Base-by-base conservation (phyloP, 306 rosid genomes). In the Ceratonia siliqua region DNA sequence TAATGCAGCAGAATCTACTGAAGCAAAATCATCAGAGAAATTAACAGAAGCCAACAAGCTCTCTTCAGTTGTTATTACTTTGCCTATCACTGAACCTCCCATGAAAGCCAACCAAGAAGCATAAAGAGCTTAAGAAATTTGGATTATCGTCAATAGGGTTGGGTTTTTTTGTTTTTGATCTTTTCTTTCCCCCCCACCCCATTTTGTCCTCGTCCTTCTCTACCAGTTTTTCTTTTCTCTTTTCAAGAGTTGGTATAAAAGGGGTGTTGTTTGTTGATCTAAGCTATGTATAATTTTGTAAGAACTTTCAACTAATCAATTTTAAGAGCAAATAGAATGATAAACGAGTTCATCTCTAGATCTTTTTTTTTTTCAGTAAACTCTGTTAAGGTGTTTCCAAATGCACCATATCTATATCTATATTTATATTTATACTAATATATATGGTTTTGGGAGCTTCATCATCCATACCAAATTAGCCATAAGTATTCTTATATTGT, bases 51-150 rank as follows among this genome's bases (percentile, higher is more conserved):
- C 59, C 0, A 1, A n/a, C 39, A 69, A 54, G 30, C 58, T 15
- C 18, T 72, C 82, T 14, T 79, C 74, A 11, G 54, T 86, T 21
- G 75, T 87, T 38, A 76, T 87, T 64, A 56, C 18, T 59, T 72
- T 81, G 76, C 77, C 81, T 69, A 43, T 62, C 30, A 39, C 17
- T 46, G 88, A 82, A 10, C 39, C 66, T 42, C 70, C 78, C 45
- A 30, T 32, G 6, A 84, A 79, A 50, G 25, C 68, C 82, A 68
- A 53, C 63, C 71, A 36, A 17, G 74, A 69, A 9, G 28, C 59
- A 72, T 68, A 53, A 1, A n/a, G n/a, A n/a, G 79, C 74, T 57
- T 75, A 38, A 76, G 35, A 58, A 64, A 64, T 39, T 5, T 64
- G 56, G 36, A 73, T 61, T 15, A 15, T 41, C 14, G 70, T 58